Conservation (phyloP, 352 stramenopile genomes). For the Blastocystis sp. region DNA sequence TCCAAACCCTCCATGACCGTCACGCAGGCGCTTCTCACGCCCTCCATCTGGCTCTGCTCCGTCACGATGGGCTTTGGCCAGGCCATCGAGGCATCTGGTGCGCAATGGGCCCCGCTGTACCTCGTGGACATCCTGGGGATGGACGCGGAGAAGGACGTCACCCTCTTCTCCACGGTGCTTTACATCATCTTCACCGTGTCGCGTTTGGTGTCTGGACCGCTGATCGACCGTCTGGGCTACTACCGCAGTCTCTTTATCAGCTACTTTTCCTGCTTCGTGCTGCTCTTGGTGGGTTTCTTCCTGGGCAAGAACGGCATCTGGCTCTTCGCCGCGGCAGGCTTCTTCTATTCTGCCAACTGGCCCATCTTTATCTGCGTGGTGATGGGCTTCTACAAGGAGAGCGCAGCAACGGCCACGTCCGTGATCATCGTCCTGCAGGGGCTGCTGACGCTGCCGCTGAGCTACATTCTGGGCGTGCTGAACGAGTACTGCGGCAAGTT, state of each 20-base stretch:
- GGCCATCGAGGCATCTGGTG: not conserved
- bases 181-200: constrained; percentile 44
- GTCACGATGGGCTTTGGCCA: constrained; percentile 29
- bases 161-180: constrained; percentile 4
- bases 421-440: constrained; percentile 23
- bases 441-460: not conserved
- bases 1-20: constrained; percentile 25
- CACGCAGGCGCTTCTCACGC: not conserved
- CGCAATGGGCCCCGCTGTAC: constrained; percentile 35
- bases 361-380: constrained; percentile 42
- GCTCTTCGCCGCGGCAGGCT: constrained; percentile 12
- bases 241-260: constrained; percentile 54
- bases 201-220: constrained; percentile 11
- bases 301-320: constrained; percentile 13
- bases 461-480: not conserved
- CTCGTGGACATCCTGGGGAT: constrained; percentile 36
- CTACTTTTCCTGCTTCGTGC: constrained; percentile 2
- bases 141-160: constrained; percentile 9
- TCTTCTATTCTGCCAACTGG: constrained; percentile 42
- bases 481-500: constrained; percentile 5
- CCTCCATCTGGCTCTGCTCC: constrained; percentile 40
- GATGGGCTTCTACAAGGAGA: constrained; percentile 42
- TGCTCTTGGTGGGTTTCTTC: constrained; percentile 10
- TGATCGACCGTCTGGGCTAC: constrained; percentile 31
- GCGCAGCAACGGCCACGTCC: not conserved